phyloP scores from a whole-genome alignment of 2,329 filamentous ascomycete species.

The Penicillium sp. region DNA sequence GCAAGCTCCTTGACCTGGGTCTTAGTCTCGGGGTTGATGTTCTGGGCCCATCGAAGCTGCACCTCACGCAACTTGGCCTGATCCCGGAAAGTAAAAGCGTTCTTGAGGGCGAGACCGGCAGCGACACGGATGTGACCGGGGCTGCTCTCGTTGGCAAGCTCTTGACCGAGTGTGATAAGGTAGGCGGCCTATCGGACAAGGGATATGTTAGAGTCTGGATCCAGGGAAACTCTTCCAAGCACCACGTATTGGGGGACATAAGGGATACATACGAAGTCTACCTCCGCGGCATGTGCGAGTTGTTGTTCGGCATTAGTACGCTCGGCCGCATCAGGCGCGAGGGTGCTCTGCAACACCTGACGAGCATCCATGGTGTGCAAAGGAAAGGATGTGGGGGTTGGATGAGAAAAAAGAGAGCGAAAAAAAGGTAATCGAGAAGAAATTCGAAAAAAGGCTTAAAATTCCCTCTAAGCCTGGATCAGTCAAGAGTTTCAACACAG shows the following conservation, averaged over 20 bases:
- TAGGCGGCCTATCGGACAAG: constrained; percentile 72
- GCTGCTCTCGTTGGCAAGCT: constrained; percentile 87
- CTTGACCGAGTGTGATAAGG: constrained; percentile 86
- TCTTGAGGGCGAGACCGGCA: constrained; percentile 95
- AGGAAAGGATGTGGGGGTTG: constrained; percentile 24
- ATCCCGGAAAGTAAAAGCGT: constrained; percentile 95
- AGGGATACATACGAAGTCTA: constrained; percentile 78
- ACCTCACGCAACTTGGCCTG: constrained; percentile 82
- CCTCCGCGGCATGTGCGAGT: constrained; percentile 86
- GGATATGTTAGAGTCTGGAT: constrained; percentile 28
- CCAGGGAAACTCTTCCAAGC: not conserved
- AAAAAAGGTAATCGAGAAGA: constrained; percentile 20
- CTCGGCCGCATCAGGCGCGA: constrained; percentile 87
- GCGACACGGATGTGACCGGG: constrained; percentile 85
- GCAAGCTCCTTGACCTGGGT: constrained; percentile 83
- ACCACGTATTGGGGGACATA: constrained; percentile 30
- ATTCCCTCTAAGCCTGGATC: constrained; percentile 18
- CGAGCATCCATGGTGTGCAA: constrained; percentile 85
- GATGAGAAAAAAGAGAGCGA: constrained; percentile 18
- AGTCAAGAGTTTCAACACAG: constrained; percentile 19
- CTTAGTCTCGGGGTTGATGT: constrained; percentile 81
- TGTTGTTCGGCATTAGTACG: constrained; percentile 93
- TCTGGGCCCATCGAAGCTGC: constrained; percentile 88
- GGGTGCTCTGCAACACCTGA: constrained; percentile 94
- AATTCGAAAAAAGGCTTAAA: constrained; percentile 19